Conservation (phyloP, 371 early-diverging fungal genomes). For the Mycotypha africana region DNA sequence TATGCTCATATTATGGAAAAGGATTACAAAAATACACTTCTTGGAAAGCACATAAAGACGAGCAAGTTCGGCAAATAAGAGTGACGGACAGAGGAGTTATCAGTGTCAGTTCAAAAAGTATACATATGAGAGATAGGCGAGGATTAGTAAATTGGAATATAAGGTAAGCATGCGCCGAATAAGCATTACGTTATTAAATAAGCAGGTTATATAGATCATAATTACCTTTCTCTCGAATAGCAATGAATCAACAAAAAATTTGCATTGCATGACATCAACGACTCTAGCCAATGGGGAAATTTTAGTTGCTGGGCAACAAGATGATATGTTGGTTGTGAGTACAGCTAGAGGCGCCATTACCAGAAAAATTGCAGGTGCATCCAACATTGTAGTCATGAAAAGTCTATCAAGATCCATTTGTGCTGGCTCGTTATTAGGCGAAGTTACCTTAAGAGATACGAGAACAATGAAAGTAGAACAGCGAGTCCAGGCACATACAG, state of each 20-base stretch:
- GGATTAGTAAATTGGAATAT: conserved; percentile 70
- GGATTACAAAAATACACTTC: conserved; percentile 64
- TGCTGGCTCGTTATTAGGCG: conserved; percentile 66
- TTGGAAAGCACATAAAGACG: conserved; percentile 58
- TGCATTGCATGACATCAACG: conserved; percentile 64
- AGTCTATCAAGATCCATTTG: conserved; percentile 57
- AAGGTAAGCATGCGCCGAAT: no score
- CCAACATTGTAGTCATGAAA: conserved; percentile 66
- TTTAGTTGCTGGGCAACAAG: conserved; percentile 61
- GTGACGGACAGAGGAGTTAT: conserved; percentile 63
- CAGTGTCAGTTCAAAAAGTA: conserved; percentile 59
- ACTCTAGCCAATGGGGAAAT: conserved; percentile 64
- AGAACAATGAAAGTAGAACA: conserved; percentile 65
- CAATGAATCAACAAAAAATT: conserved; percentile 50
- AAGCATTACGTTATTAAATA: conserved; percentile 1
- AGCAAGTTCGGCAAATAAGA: conserved; percentile 63
- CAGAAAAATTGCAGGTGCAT: conserved; percentile 35
- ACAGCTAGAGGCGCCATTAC: conserved; percentile 61
- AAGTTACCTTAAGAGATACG: conserved; percentile 67
- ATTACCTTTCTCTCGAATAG: conserved; percentile 16
- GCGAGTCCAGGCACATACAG: conserved; percentile 70
- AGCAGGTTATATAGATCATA: neutral
- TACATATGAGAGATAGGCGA: conserved; percentile 63
- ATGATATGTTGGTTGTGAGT: conserved; percentile 61
- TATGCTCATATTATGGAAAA: conserved; percentile 53